These are phyloP conservation scores for Neofusicoccum laricinum DNA, from an alignment of 2,329 filamentous ascomycete genomes.

Conservation along the genomic window DNA sequence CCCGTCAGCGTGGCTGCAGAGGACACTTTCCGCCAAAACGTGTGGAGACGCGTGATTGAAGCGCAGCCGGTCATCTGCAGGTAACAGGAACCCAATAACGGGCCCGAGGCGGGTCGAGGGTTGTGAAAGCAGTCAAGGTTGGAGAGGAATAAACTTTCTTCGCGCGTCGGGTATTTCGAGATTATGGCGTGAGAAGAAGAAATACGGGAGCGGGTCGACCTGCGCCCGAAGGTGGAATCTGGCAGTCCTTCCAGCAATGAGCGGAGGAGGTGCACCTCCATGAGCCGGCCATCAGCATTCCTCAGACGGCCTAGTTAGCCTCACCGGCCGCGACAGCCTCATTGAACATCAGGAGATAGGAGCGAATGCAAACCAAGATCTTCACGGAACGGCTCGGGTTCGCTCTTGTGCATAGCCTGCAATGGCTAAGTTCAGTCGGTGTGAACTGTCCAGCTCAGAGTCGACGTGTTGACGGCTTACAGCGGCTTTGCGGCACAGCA, in stretches of 20 bases:
- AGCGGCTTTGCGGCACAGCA: neutral
- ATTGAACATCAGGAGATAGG: neutral
- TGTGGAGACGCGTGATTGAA: neutral
- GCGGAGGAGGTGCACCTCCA: neutral
- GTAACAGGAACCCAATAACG: neutral
- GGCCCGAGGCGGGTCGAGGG: too few relatives aligned
- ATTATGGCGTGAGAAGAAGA: neutral
- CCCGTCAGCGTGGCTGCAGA: neutral
- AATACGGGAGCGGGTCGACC: neutral
- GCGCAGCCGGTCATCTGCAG: neutral
- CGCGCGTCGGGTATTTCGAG: neutral
- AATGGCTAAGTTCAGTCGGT: neutral
- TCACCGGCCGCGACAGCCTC: neutral
- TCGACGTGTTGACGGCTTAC: constrained; percentile 2
- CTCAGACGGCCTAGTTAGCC: neutral
- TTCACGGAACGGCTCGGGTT: neutral
- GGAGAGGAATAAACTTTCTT: neutral
- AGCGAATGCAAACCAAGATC: too few relatives aligned
- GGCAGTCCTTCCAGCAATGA: neutral
- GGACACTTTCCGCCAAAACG: neutral
- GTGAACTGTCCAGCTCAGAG: neutral
- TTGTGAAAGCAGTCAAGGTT: neutral
- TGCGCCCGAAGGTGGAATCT: neutral
- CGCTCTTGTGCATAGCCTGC: neutral
- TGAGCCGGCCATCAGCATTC: neutral